These are phyloP conservation scores for Pythium utonaiense DNA, from an alignment of 352 stramenopile species.

Conservation along the genomic window DNA sequence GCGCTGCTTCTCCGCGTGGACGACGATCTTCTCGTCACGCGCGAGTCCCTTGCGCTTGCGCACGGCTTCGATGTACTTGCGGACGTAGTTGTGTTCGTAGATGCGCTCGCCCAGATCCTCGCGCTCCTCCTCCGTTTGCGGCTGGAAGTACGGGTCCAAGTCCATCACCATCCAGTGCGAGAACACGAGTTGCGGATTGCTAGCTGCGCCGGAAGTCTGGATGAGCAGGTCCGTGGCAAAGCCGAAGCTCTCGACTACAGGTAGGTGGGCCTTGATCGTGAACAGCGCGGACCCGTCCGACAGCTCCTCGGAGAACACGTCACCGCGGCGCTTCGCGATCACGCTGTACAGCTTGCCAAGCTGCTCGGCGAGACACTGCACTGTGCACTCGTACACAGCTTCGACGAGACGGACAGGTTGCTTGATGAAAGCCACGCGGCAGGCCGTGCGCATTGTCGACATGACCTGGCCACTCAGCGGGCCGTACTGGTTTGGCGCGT, in stretches of 20 bases:
- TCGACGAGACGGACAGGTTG: conserved; percentile 89
- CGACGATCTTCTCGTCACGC: conserved; percentile 94
- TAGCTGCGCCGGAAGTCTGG: conserved; percentile 94
- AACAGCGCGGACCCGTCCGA: conserved; percentile 94
- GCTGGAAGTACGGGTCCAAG: conserved; percentile 96
- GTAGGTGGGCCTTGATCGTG: conserved; percentile 90
- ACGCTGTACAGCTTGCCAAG: conserved; percentile 94
- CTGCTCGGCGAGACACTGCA: conserved; percentile 87
- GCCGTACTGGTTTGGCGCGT: conserved; percentile 37
- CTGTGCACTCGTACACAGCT: conserved; percentile 87
- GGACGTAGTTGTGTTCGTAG: conserved; percentile 92
- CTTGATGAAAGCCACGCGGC: conserved; percentile 75
- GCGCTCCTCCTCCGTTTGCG: conserved; percentile 93
- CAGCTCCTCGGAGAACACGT: conserved; percentile 87
- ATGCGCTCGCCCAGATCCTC: conserved; percentile 94
- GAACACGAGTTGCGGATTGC: conserved; percentile 95
- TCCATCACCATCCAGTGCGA: conserved; percentile 93
- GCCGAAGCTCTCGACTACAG: conserved; percentile 93
- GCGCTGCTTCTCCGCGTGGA: conserved; percentile 95
- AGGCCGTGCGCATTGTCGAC: conserved; percentile 71
- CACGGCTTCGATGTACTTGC: conserved; percentile 93
- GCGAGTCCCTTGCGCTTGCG: conserved; percentile 93
- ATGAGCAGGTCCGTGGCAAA: conserved; percentile 92
- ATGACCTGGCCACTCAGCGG: conserved; percentile 80
- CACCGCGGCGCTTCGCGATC: conserved; percentile 90